A percentile compares a stretch with the other conserved stretches of the same genome.
Conservation (phyloP, 495 filamentous ascomycete species). For the Lepraria neglecta region DNA sequence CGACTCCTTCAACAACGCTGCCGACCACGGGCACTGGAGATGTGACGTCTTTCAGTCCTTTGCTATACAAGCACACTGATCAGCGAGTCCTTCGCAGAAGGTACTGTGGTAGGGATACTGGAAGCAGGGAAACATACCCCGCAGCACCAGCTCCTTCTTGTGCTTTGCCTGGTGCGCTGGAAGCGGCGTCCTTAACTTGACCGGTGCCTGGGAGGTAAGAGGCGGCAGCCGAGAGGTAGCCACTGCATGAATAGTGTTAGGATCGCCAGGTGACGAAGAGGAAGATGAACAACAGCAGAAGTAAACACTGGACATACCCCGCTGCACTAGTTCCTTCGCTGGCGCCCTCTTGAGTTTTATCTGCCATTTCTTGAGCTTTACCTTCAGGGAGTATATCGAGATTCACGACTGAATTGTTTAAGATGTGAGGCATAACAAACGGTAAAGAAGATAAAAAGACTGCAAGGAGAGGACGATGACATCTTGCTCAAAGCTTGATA, state of each 20-base stretch:
- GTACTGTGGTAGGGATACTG: too few relatives aligned
- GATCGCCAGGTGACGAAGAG: neutral
- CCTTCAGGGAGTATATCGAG: neutral
- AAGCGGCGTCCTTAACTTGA: slow-evolving; percentile 13
- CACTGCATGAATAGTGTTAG: neutral
- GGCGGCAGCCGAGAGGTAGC: slow-evolving; percentile 19
- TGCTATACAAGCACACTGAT: neutral
- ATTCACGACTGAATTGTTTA: slow-evolving; percentile 4
- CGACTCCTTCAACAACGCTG: slow-evolving; percentile 22
- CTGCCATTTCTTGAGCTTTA: slow-evolving; percentile 4
- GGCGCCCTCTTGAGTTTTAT: slow-evolving; percentile 15
- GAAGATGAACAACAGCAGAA: neutral
- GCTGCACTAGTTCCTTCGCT: neutral
- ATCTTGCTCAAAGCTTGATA: neutral
- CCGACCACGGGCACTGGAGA: slow-evolving; percentile 20
- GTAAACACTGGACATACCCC: slow-evolving; percentile 4
- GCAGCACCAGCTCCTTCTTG: slow-evolving; percentile 16
- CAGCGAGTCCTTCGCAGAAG: neutral
- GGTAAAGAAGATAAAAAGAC: neutral
- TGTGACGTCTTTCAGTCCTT: slow-evolving; percentile 18
- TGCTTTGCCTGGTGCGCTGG: slow-evolving; percentile 18
- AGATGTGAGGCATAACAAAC: neutral
- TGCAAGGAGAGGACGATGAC: neutral
- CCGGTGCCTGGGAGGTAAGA: slow-evolving; percentile 20
- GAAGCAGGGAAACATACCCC: slow-evolving; percentile 7